Evolutionary conservation across 768 basidiomycete species (phyloP).

Genomic region (Termitomyces sp.): DNA sequence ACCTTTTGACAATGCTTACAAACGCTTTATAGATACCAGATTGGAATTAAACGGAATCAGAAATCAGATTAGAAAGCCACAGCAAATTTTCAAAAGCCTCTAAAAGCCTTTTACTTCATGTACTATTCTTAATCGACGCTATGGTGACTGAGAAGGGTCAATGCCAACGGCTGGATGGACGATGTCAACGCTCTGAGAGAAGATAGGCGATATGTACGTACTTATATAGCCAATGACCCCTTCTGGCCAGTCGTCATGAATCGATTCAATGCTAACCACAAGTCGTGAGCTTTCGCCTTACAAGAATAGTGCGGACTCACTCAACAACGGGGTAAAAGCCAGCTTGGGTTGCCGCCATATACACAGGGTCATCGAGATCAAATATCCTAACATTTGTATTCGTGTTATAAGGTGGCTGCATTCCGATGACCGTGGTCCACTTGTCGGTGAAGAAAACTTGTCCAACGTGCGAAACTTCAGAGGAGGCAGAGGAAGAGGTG

Average conservation of each 20-base stretch:
- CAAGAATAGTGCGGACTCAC: slow-evolving; percentile 10
- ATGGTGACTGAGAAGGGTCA: slow-evolving; percentile 1
- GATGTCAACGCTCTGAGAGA: not conserved
- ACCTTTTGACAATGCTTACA: too few species aligned
- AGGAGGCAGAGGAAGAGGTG: slow-evolving; percentile 20
- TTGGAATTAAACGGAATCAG: too few species aligned
- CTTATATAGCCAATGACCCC: too few species aligned
- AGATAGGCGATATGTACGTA: not conserved
- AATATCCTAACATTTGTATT: slow-evolving; percentile 23
- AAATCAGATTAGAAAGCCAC: not conserved
- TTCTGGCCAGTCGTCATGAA: slow-evolving; percentile 3
- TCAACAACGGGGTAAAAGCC: slow-evolving; percentile 24
- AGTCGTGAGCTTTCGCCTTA: not conserved
- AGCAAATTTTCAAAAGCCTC: not conserved
- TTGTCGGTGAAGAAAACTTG: slow-evolving; percentile 35
- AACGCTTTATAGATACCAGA: too few species aligned
- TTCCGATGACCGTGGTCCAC: slow-evolving; percentile 26
- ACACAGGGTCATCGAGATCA: slow-evolving; percentile 27
- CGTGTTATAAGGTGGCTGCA: slow-evolving; percentile 23
- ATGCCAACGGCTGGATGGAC: not conserved
- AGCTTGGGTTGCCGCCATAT: slow-evolving; percentile 17
- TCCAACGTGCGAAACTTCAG: slow-evolving; percentile 26
- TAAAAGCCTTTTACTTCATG: not conserved
- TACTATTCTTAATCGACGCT: not conserved
- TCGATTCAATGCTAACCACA: slow-evolving; percentile 17